Conservation (phyloP, 768 basidiomycete species). For the Suillus bovinus region DNA sequence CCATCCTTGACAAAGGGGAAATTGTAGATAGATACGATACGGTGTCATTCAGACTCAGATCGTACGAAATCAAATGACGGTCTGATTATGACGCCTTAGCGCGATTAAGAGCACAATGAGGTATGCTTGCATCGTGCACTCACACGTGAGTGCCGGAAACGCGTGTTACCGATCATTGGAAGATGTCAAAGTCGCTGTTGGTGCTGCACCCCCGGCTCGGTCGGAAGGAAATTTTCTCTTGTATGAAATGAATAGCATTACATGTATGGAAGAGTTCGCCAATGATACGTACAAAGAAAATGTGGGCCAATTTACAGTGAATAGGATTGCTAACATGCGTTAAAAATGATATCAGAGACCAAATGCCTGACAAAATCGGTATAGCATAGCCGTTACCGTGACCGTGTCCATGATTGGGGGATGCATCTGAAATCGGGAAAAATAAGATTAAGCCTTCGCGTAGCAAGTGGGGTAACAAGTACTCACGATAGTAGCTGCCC, state of each 20-base stretch:
- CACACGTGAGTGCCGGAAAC: slow-evolving; percentile 33
- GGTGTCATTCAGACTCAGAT: slow-evolving; percentile 19
- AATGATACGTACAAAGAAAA: slow-evolving; percentile 30
- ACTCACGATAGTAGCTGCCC: slow-evolving; percentile 77
- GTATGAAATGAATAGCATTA: slow-evolving; percentile 33
- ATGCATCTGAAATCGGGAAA: slow-evolving; percentile 57
- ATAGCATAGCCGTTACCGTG: slow-evolving; percentile 82
- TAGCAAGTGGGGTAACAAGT: slow-evolving; percentile 17
- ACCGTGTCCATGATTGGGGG: slow-evolving; percentile 91
- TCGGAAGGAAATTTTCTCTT: slow-evolving; percentile 23
- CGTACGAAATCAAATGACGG: slow-evolving; percentile 32
- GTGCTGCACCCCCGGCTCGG: slow-evolving; percentile 19
- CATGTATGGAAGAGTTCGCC: slow-evolving; percentile 28
- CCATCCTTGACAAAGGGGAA: slow-evolving; percentile 51
- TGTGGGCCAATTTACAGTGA: slow-evolving; percentile 34
- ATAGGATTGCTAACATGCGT: slow-evolving; percentile 20
- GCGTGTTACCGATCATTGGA: slow-evolving; percentile 25
- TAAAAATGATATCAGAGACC: slow-evolving; percentile 38
- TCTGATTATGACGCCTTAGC: slow-evolving; percentile 28
- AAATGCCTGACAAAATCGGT: slow-evolving; percentile 67
- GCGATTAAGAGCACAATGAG: slow-evolving; percentile 17
- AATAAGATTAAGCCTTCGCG: slow-evolving; percentile 25
- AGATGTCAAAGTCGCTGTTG: slow-evolving; percentile 16
- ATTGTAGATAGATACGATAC: slow-evolving; percentile 44
- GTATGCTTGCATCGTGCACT: slow-evolving; percentile 29